phyloP scores from a whole-genome alignment of 257 asterid genomes.

The Nicotiana obtusifolia region DNA sequence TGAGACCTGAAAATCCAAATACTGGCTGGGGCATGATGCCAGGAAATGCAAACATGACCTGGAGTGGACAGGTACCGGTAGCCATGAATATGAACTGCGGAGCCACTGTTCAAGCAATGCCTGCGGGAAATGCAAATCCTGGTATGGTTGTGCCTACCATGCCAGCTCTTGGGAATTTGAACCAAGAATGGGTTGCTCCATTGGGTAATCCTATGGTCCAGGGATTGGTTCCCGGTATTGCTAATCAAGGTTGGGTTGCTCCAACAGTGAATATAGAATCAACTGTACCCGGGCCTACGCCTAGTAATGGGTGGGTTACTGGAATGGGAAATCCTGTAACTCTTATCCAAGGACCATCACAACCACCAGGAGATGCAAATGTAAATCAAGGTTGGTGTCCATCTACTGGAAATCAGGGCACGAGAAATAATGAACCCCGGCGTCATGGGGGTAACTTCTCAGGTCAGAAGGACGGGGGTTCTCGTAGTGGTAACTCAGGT shows the following conservation, averaged over 20 bases:
- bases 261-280: conserved; percentile 38
- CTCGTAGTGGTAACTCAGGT: conserved; percentile 28
- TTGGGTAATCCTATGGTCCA: conserved; percentile 37
- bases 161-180: conserved; percentile 31
- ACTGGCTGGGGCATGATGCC: conserved; percentile 57
- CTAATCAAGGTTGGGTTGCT: conserved; percentile 39
- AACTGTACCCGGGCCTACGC: conserved; percentile 27
- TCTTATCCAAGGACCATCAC: conserved; percentile 36
- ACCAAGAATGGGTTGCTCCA: conserved; percentile 51
- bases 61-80: conserved; percentile 48
- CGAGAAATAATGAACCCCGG: conserved; percentile 49
- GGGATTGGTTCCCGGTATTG: conserved; percentile 26
- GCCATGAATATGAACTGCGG: conserved; percentile 50
- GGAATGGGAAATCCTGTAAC: conserved; percentile 29
- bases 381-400: conserved; percentile 51
- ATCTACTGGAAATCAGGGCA: conserved; percentile 39
- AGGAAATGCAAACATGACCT: conserved; percentile 54
- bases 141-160: conserved; percentile 52
- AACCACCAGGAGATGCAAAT: conserved; percentile 23
- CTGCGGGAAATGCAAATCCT: conserved; percentile 34
- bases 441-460: conserved; percentile 35
- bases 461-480: conserved; percentile 32
- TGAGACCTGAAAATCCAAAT: conserved; percentile 44
- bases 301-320: conserved; percentile 27
- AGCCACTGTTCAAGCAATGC: conserved; percentile 42